Percentiles rank a stretch among this genome's conserved stretches.
phyloP scores from a whole-genome alignment of 1,284 basidiomycete genomes.

The Sanghuangporus weigelae region DNA sequence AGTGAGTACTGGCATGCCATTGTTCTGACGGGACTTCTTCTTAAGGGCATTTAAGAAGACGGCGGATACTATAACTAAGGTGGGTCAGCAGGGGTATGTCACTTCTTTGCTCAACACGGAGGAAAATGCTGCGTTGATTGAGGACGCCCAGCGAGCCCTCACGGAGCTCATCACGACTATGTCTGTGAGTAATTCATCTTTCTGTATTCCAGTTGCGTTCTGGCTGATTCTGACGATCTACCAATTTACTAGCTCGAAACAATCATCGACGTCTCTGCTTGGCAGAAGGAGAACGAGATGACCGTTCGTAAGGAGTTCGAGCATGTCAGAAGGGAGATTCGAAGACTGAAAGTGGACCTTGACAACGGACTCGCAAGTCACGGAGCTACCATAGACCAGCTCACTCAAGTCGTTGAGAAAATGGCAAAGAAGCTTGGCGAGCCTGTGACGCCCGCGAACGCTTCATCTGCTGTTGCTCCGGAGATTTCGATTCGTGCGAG shows the following conservation, averaged over 20 bases:
- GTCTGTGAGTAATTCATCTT: slow-evolving; percentile 14
- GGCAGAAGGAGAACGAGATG: slow-evolving; percentile 15
- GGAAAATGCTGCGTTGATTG: slow-evolving; percentile 21
- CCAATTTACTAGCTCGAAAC: slow-evolving; percentile 11
- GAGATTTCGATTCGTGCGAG: not conserved
- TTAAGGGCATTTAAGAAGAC: slow-evolving; percentile 20
- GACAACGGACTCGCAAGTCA: slow-evolving; percentile 4
- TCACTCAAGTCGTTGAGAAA: not conserved
- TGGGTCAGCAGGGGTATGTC: slow-evolving; percentile 22
- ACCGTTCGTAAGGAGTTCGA: not conserved
- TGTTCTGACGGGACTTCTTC: not conserved
- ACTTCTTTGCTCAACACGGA: slow-evolving; percentile 20
- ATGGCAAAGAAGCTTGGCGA: not conserved
- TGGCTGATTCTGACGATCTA: not conserved
- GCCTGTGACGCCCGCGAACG: not conserved
- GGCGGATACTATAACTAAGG: slow-evolving; percentile 19
- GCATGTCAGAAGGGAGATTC: not conserved
- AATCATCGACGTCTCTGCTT: slow-evolving; percentile 13
- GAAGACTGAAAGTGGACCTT: not conserved
- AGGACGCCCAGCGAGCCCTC: slow-evolving; percentile 21
- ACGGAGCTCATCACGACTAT: slow-evolving; percentile 21
- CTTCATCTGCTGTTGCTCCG: not conserved
- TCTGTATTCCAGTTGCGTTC: not conserved
- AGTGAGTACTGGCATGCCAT: not conserved
- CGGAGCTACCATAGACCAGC: slow-evolving; percentile 9